Conservation (phyloP, 495 filamentous ascomycete genomes). For the Bombardia bombarda region DNA sequence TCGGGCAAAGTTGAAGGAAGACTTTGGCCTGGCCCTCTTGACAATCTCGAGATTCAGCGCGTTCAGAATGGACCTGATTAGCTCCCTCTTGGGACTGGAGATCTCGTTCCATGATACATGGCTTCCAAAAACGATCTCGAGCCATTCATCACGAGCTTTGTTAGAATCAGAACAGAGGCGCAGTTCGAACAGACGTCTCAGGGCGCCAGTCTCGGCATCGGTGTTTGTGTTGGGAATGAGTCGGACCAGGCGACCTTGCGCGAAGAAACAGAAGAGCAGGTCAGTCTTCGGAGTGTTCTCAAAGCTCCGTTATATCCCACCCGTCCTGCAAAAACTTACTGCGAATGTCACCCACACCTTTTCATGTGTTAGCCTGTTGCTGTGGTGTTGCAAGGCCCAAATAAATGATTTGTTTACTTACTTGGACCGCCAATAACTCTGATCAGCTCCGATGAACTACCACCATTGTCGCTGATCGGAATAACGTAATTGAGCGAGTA, state of each 20-base stretch:
- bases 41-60: constrained; percentile 83
- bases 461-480: constrained; percentile 92
- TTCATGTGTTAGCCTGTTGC: neutral
- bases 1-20: constrained; percentile 78
- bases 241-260: constrained; percentile 75
- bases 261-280: too few relatives aligned
- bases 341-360: constrained; percentile 81
- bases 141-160: constrained; percentile 63
- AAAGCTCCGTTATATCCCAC: too few relatives aligned
- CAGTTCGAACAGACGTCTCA: constrained; percentile 79
- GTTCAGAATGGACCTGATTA: constrained; percentile 87
- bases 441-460: constrained; percentile 84
- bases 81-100: constrained; percentile 76
- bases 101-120: constrained; percentile 69
- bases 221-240: constrained; percentile 63
- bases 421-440: constrained; percentile 83
- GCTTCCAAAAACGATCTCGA: constrained; percentile 78
- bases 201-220: constrained; percentile 57
- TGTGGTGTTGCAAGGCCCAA: too few relatives aligned
- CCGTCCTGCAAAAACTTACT: constrained; percentile 67
- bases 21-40: constrained; percentile 69
- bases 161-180: constrained; percentile 54
- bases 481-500: constrained; percentile 77
- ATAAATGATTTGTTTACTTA: constrained; percentile 12
- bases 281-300: too few relatives aligned